phyloP scores from a whole-genome alignment of 2,329 filamentous ascomycete species.

The Trichoderma koningiopsis region DNA sequence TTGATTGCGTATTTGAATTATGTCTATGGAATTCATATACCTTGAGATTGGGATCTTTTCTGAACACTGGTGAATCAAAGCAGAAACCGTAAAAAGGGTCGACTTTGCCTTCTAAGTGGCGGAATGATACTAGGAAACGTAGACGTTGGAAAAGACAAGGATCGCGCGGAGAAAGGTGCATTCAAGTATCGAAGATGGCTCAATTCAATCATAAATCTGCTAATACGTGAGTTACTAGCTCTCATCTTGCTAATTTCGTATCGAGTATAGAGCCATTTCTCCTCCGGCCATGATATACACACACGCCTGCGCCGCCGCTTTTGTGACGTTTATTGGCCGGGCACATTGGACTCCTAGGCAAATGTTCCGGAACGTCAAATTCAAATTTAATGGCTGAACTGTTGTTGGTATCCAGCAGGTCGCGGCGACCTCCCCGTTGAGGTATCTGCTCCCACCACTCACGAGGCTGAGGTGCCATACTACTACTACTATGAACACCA shows the following conservation, averaged over 20 bases:
- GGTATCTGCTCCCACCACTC: conserved; percentile 44
- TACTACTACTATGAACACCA: conserved; percentile 31
- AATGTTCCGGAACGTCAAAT: conserved; percentile 55
- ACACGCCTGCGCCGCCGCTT: conserved; percentile 51
- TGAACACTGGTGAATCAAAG: background rate
- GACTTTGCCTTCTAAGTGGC: background rate
- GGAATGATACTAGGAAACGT: background rate
- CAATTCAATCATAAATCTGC: background rate
- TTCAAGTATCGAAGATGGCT: background rate
- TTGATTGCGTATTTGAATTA: background rate
- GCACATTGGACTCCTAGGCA: conserved; percentile 55
- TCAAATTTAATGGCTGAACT: conserved; percentile 40
- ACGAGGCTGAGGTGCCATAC: conserved; percentile 32
- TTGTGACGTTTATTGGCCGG: conserved; percentile 50
- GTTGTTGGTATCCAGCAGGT: conserved; percentile 25
- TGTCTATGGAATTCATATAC: background rate
- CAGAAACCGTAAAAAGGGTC: background rate
- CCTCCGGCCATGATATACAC: conserved; percentile 52
- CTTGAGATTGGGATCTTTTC: background rate
- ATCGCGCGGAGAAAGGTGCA: background rate
- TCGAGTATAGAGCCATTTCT: conserved; percentile 28
- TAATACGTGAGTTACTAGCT: background rate
- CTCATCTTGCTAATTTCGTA: conserved; percentile 35
- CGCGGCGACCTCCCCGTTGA: conserved; percentile 30
- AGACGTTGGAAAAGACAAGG: background rate